A percentile compares a stretch with the other conserved stretches of the same genome.
Conservation (phyloP, 495 filamentous ascomycete genomes). For the Aspergillus wentii region DNA sequence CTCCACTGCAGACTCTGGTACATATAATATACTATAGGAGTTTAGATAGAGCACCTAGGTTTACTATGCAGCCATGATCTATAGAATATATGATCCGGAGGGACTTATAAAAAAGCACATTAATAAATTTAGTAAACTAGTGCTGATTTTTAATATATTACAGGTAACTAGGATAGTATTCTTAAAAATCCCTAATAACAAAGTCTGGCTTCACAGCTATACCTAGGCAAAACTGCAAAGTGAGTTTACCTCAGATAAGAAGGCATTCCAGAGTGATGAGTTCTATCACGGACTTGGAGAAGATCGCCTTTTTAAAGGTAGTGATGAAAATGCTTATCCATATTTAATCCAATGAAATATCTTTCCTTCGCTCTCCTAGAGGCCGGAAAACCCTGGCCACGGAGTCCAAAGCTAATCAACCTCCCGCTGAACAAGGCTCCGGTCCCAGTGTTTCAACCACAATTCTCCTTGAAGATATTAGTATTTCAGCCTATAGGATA, state of each 20-base stretch:
- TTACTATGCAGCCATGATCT: neutral
- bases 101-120: neutral
- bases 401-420: neutral
- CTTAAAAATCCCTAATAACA: neutral
- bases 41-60: neutral
- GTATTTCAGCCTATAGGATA: neutral
- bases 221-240: neutral
- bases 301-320: neutral
- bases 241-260: neutral
- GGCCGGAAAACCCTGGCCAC: neutral
- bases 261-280: neutral
- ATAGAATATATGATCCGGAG: neutral
- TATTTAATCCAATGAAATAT: neutral
- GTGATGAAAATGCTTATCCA: neutral
- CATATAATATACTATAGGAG: neutral
- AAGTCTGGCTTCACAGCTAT: neutral
- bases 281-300: neutral
- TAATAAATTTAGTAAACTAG: neutral
- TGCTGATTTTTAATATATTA: neutral
- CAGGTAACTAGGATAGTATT: neutral
- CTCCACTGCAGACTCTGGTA: neutral
- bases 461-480: neutral
- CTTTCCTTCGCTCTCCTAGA: neutral
- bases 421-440: neutral
- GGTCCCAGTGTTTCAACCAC: neutral